Evolutionary conservation across 441 rosid species (phyloP), one percentile per base, ranked within the genome.

Genomic region (Populus hybrid): DNA sequence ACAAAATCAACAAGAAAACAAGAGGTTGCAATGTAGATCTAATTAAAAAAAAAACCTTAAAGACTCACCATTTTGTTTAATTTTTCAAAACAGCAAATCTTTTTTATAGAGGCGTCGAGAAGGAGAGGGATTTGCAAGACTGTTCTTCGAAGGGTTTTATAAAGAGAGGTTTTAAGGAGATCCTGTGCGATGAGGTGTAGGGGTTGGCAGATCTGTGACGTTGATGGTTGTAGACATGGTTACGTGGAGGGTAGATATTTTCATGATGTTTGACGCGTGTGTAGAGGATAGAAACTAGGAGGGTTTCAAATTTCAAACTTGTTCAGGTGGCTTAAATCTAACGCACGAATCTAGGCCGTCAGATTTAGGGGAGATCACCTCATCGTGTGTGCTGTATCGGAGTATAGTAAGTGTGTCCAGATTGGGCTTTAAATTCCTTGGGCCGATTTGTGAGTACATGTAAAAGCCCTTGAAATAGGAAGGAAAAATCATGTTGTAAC

Each of bases 81-180:
- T 4, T 46, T 46, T 14, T 46, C 18, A 4, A 46, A 46, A 46
- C 57, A 46, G 57, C 57, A 0, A 46, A 14, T 6, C 18, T 46
- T 14, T 12, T 46, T 14, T 0, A 46, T 14, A 3, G 57, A 14
- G 57, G 57, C 18, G 57, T 12, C 1, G 6, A 46, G 20, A 46
- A 46, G 57, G 20, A 14, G 20, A 14, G 57, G 10, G 3, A 32
- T 35, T 3, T 2, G 4, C n/a, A 46, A 46, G 20, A 5, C 16
- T 40, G 42, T 21, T 1, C 9, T 32, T 3, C n/a, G 40, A 4
- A 6, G 84, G 38, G 82, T 83, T 76, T 78, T 82, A 82, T 80
- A 80, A 35, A 74, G 72, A 65, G 59, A 73, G 75, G 82, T 81
- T 76, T 82, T 80, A 61, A 46, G 63, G 26, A 80, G 57, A 46